Evolutionary conservation across 2,329 filamentous ascomycete genomes (phyloP).

Genomic region (Fusarium gaditjirri): DNA sequence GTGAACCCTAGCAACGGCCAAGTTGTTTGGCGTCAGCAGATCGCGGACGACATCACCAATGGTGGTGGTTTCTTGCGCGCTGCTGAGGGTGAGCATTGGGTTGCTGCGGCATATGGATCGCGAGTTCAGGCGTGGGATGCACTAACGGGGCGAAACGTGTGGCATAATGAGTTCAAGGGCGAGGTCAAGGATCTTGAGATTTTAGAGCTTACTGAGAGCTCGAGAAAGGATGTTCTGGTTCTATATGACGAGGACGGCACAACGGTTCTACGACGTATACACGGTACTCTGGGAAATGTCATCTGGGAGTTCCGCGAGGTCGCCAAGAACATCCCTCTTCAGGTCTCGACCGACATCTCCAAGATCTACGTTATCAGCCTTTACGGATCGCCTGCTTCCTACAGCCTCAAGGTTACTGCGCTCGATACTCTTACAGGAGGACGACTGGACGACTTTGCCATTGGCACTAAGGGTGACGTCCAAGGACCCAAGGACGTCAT

Average conservation of each 20-base stretch:
- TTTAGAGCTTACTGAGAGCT: conserved; percentile 73
- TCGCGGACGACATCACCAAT: conserved; percentile 63
- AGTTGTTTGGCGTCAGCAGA: conserved; percentile 85
- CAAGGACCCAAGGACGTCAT: conserved; percentile 71
- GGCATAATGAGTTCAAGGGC: conserved; percentile 73
- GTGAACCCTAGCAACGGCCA: conserved; percentile 88
- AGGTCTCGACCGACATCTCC: conserved; percentile 76
- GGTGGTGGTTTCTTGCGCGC: conserved; percentile 70
- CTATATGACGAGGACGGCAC: conserved; percentile 70
- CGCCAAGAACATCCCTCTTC: conserved; percentile 77
- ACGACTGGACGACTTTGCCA: conserved; percentile 74
- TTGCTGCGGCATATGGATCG: conserved; percentile 77
- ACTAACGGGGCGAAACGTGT: conserved; percentile 79
- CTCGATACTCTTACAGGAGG: conserved; percentile 79
- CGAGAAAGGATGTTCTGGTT: conserved; percentile 76
- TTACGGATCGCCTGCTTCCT: conserved; percentile 74
- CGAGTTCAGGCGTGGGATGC: conserved; percentile 86
- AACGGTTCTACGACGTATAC: conserved; percentile 74
- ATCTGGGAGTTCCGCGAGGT: conserved; percentile 82
- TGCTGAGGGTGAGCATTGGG: conserved; percentile 80
- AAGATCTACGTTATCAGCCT: conserved; percentile 82
- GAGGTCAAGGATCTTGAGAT: conserved; percentile 78
- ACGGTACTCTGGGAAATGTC: conserved; percentile 76
- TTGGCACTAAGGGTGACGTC: conserved; percentile 81
- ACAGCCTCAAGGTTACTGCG: conserved; percentile 79